Evolutionary conservation across 805 yeast genomes (phyloP).

Genomic region (Zygosaccharomyces bailii): DNA sequence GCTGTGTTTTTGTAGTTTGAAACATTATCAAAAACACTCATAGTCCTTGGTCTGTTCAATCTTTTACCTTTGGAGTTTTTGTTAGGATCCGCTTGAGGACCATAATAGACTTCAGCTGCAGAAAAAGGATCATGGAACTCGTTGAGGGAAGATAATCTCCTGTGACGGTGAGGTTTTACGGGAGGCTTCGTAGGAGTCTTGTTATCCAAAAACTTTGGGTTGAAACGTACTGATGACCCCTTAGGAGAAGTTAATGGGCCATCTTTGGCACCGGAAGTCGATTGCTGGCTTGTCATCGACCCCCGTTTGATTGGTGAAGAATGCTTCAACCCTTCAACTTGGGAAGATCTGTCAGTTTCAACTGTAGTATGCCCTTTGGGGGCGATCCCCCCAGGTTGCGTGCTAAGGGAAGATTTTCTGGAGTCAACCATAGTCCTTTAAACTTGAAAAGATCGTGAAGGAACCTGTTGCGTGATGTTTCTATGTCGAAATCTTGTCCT

Average conservation of each 20-base stretch:
- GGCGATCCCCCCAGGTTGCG: neutral
- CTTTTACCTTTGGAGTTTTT: conserved; percentile 34
- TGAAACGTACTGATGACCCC: conserved; percentile 3
- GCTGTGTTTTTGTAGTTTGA: conserved; percentile 24
- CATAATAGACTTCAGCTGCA: conserved; percentile 66
- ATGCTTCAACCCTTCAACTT: neutral
- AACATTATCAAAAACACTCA: conserved; percentile 43
- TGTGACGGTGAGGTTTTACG: conserved; percentile 18
- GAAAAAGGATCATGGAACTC: conserved; percentile 61
- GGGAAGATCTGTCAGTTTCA: neutral
- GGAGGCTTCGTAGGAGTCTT: neutral
- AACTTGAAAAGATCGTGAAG: neutral
- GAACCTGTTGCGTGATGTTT: neutral
- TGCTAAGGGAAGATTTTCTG: neutral
- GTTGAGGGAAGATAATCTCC: conserved; percentile 43
- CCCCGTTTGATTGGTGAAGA: neutral
- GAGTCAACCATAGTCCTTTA: conserved; percentile 3
- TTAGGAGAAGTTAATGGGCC: neutral
- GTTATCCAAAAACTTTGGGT: conserved; percentile 5
- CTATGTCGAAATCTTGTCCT: neutral
- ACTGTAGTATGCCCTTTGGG: neutral
- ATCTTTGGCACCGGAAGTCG: neutral
- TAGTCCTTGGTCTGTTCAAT: conserved; percentile 54
- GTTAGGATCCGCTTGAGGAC: conserved; percentile 56
- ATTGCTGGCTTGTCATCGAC: neutral